Evolutionary conservation across 2,329 filamentous ascomycete species (phyloP).

Genomic region (Cadophora luteo-olivacea): DNA sequence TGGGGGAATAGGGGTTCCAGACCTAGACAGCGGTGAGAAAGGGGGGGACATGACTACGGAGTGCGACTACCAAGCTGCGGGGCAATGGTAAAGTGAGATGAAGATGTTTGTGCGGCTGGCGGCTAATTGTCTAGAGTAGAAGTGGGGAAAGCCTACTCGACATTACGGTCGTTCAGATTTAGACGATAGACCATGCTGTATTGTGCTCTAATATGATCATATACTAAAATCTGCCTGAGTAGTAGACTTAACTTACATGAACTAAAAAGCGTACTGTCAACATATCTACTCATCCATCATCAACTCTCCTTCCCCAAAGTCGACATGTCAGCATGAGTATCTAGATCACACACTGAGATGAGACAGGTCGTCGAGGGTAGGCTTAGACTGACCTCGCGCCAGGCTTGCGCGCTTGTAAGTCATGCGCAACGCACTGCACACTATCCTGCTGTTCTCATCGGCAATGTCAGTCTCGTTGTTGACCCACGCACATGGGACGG

Average conservation of each 20-base stretch:
- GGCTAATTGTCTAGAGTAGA: conserved; percentile 2
- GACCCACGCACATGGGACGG: neutral
- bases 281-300: no score
- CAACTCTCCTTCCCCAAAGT: no score
- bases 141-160: neutral
- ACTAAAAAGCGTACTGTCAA: no score
- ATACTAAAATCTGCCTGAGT: neutral
- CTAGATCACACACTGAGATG: no score
- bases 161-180: neutral
- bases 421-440: neutral
- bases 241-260: neutral
- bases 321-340: no score
- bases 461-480: neutral
- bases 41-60: neutral
- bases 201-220: neutral
- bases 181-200: neutral
- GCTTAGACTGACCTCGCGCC: no score
- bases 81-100: neutral
- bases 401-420: neutral
- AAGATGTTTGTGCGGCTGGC: neutral
- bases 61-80: conserved; percentile 1
- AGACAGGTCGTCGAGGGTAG: no score
- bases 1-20: neutral
- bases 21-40: neutral
- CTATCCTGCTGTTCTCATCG: neutral